Base-by-base conservation (phyloP, 2,329 filamentous ascomycete species). In the Blastomyces percursus region DNA sequence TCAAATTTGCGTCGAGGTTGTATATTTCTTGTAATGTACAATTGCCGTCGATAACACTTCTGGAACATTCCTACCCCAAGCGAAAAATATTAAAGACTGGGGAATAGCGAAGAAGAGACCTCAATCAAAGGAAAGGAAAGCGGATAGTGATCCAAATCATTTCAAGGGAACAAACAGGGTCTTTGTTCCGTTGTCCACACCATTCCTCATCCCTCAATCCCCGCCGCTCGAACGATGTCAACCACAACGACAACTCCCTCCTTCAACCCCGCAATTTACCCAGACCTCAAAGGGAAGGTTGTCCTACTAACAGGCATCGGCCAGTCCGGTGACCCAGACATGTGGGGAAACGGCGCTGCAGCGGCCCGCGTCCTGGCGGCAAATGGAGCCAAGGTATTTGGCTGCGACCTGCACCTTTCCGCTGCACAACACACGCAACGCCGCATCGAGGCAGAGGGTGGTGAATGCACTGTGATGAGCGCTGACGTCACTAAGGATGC, bases 271-370 rank as follows among this genome's bases (percentile, higher is more conserved):
- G 60, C 66, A 44, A 38, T 30, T 12, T 66, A 68, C 58, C 61
- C 64, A 30, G 68, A 66, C 40, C 60, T 71, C 3, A 61, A 67
- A 44, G 64, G 65, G 30, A 71, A 71, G 61, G 64, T 70, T 1
- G 69, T 63, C 61, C 64, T 71, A 21, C 64, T 71, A 8, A 70
- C 66, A 35, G 70, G 70, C 19, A 66, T 71, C 24, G 69, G 70
- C 44, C 76, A 79, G 68, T 74, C 74, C 19, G 73, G 76, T 21
- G 70, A 72, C 52, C 66, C 65, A 24, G 73, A 76, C 35, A 78
- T 77, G 24, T 82, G 80, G 81, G 79, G 79, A 42, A 82, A 80
- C 65, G 80, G 80, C 12, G 76, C 79, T 24, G 79, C 81, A 44
- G 80, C 76, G 57, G 78, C 80, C n/a, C 74, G 77, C 2, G 70